phyloP scores from a whole-genome alignment of 2,329 filamentous ascomycete genomes.

The Chrysoporthe puriensis region DNA sequence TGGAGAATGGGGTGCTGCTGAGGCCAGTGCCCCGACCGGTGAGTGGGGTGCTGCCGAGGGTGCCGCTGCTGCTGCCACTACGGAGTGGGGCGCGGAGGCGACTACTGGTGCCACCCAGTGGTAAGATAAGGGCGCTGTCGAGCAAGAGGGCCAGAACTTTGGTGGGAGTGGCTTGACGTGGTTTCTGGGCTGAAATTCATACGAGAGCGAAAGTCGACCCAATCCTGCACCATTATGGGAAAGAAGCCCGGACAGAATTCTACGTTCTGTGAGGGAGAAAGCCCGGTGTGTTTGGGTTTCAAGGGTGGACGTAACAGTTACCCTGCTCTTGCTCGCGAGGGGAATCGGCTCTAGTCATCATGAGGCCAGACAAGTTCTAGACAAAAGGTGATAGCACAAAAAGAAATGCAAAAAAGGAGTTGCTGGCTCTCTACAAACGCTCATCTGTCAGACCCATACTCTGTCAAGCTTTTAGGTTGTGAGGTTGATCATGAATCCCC shows the following conservation, averaged over 20 bases:
- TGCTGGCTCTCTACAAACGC: conserved; percentile 4
- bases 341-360: neutral
- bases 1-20: conserved; percentile 62
- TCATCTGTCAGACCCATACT: neutral
- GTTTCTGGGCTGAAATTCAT: conserved; percentile 32
- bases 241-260: conserved; percentile 79
- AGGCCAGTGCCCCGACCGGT: conserved; percentile 49
- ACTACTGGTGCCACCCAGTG: conserved; percentile 56
- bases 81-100: conserved; percentile 57
- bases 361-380: conserved; percentile 7
- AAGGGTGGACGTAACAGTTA: conserved; percentile 89
- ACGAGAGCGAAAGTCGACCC: conserved; percentile 53
- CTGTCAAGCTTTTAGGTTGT: neutral
- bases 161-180: conserved; percentile 29
- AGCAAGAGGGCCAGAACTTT: conserved; percentile 2
- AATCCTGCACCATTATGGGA: conserved; percentile 94
- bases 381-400: neutral
- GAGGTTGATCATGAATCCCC: too few relatives aligned
- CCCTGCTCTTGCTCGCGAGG: conserved; percentile 54
- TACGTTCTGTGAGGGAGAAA: conserved; percentile 74
- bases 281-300: conserved; percentile 82
- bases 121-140: conserved; percentile 10
- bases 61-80: conserved; percentile 48
- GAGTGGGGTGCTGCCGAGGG: conserved; percentile 64
- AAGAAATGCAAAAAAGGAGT: conserved; percentile 4